Percentiles rank a stretch among this genome's conserved stretches.
phyloP scores from a whole-genome alignment of 2,329 filamentous ascomycete genomes.

The Polychaeton citri region DNA sequence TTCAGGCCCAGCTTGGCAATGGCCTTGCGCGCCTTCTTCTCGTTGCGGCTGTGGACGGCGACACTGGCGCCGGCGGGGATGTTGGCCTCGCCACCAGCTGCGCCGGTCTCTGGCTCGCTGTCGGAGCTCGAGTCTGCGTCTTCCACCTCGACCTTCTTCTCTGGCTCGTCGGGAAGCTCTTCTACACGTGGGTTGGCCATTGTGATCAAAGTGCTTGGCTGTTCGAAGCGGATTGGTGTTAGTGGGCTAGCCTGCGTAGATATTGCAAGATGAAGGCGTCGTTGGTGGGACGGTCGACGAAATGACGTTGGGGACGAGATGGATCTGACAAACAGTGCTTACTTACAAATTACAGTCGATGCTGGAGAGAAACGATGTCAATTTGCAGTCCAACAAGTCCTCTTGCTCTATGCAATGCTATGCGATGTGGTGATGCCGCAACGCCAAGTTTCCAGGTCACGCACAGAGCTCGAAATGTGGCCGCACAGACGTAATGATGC shows the following conservation, averaged over 20 bases:
- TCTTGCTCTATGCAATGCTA: conserved; percentile 4
- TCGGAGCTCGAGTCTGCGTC: conserved; percentile 57
- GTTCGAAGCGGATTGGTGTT: background rate
- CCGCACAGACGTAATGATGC: background rate
- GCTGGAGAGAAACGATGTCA: conserved; percentile 1
- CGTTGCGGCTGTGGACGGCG: conserved; percentile 94
- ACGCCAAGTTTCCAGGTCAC: background rate
- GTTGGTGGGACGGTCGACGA: too few relatives aligned
- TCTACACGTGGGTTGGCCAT: conserved; percentile 98
- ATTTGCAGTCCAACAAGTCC: conserved; percentile 6
- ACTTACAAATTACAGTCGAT: conserved; percentile 9
- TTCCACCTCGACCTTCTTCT: conserved; percentile 63
- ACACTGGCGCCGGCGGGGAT: conserved; percentile 77
- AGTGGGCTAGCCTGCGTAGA: too few relatives aligned
- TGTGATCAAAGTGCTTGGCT: conserved; percentile 30
- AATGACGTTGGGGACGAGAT: too few relatives aligned
- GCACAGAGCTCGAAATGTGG: background rate
- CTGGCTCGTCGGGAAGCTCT: conserved; percentile 82
- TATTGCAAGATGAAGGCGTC: too few relatives aligned
- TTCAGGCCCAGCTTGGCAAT: conserved; percentile 97
- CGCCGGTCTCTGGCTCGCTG: conserved; percentile 67
- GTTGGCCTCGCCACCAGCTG: conserved; percentile 46
- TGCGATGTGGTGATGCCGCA: background rate
- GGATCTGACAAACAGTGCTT: too few relatives aligned
- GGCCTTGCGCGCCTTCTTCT: conserved; percentile 99